These are phyloP conservation scores for Kurtzmaniella natalensis DNA, from an alignment of 1,139 yeast species.

Conservation along the genomic window DNA sequence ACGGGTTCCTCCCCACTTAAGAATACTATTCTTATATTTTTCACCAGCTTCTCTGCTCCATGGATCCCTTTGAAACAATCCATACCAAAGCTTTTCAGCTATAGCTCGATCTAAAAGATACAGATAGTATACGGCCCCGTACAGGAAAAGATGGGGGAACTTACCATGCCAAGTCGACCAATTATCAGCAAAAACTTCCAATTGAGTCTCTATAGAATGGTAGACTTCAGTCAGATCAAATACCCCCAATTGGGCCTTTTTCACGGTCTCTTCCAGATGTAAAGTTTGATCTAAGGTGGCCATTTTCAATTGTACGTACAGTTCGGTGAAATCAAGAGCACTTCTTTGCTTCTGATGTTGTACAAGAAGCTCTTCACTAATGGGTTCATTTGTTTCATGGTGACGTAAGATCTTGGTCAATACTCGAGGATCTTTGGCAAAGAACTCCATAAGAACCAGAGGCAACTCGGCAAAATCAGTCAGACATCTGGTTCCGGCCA, in stretches of 20 bases:
- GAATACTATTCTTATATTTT: slow-evolving; percentile 61
- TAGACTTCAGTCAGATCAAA: slow-evolving; percentile 58
- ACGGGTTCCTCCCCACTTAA: slow-evolving; percentile 91
- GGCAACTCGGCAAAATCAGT: slow-evolving; percentile 97
- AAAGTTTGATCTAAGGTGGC: slow-evolving; percentile 82
- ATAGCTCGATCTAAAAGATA: slow-evolving; percentile 90
- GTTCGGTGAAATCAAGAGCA: slow-evolving; percentile 64
- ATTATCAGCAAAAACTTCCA: slow-evolving; percentile 55
- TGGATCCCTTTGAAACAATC: slow-evolving; percentile 66
- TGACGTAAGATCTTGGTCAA: slow-evolving; percentile 71
- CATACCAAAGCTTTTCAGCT: slow-evolving; percentile 81
- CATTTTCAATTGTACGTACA: slow-evolving; percentile 84
- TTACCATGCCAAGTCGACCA: slow-evolving; percentile 89
- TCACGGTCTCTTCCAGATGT: slow-evolving; percentile 48
- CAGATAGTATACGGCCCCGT: slow-evolving; percentile 92
- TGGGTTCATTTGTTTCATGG: slow-evolving; percentile 60
- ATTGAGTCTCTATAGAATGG: slow-evolving; percentile 56
- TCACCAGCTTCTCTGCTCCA: slow-evolving; percentile 70
- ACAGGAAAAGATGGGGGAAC: slow-evolving; percentile 89
- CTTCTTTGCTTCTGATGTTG: slow-evolving; percentile 50
- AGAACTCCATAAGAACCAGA: slow-evolving; percentile 90
- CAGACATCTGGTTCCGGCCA: slow-evolving; percentile 92
- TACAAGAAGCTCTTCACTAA: slow-evolving; percentile 48
- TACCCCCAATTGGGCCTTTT: slow-evolving; percentile 16
- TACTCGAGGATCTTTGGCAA: slow-evolving; percentile 79